Conservation (phyloP, 2,329 filamentous ascomycete species). For the Graphiopsis chlorocephala region DNA sequence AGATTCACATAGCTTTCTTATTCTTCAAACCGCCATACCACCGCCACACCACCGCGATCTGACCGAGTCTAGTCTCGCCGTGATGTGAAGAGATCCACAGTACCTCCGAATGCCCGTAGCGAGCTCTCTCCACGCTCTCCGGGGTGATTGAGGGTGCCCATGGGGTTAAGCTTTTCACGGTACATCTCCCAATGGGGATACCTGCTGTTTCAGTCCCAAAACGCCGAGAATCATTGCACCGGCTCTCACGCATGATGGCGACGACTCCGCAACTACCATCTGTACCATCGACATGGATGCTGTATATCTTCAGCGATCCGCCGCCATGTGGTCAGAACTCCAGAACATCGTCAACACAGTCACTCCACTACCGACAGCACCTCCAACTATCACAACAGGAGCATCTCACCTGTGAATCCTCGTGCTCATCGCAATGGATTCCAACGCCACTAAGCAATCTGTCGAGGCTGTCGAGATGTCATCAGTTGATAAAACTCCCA, state of each 20-base stretch:
- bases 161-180: constrained; percentile 4
- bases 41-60: constrained; percentile 11
- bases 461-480: constrained; percentile 14
- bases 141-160: background rate
- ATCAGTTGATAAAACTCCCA: constrained; percentile 19
- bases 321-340: constrained; percentile 14
- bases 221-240: constrained; percentile 5
- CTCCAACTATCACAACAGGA: background rate
- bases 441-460: constrained; percentile 14
- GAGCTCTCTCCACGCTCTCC: background rate
- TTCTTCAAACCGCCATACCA: background rate
- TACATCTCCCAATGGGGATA: constrained; percentile 4
- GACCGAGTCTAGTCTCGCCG: constrained; percentile 14
- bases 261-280: background rate
- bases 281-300: background rate
- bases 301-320: constrained; percentile 13
- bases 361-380: background rate
- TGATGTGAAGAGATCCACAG: background rate
- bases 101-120: background rate
- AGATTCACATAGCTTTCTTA: constrained; percentile 15
- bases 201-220: background rate
- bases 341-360: constrained; percentile 3
- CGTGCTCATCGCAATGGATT: constrained; percentile 15
- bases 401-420: constrained; percentile 10
- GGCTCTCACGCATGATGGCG: background rate